phyloP scores from a whole-genome alignment of 1,284 basidiomycete genomes.

The Meripilus lineatus region DNA sequence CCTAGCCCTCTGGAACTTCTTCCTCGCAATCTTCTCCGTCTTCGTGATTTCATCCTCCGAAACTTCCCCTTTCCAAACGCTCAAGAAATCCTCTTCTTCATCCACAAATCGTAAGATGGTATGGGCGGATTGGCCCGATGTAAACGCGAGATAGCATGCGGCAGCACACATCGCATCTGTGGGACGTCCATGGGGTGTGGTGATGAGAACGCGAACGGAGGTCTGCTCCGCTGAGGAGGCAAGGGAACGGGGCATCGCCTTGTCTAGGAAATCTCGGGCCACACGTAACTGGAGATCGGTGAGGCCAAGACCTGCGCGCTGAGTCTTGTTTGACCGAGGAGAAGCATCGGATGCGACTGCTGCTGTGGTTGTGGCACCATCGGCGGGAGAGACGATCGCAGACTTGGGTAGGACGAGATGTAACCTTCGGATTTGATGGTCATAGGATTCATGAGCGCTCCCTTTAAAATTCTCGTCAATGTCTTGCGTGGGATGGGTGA shows the following conservation, averaged over 20 bases:
- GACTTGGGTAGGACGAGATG: conserved; percentile 18
- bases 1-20: too few relatives aligned
- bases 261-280: conserved; percentile 25
- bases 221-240: conserved; percentile 5
- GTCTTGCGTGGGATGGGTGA: conserved; percentile 12
- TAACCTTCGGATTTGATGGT: conserved; percentile 13
- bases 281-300: conserved; percentile 23
- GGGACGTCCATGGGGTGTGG: conserved; percentile 20
- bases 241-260: conserved; percentile 18
- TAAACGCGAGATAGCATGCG: conserved; percentile 25
- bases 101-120: conserved; percentile 22
- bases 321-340: too few relatives aligned
- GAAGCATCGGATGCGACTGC: neutral
- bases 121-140: conserved; percentile 17
- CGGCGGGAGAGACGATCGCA: conserved; percentile 9
- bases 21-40: conserved; percentile 21
- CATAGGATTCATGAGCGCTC: conserved; percentile 6
- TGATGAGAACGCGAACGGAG: conserved; percentile 21
- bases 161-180: conserved; percentile 24
- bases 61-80: conserved; percentile 28
- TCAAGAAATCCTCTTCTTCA: conserved; percentile 21
- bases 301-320: conserved; percentile 21
- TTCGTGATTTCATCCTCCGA: conserved; percentile 24
- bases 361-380: too few relatives aligned
- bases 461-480: conserved; percentile 6